A percentile compares a stretch with the other conserved stretches of the same genome.
phyloP scores from a whole-genome alignment of 345 rosid species.

The Balakata baccata region DNA sequence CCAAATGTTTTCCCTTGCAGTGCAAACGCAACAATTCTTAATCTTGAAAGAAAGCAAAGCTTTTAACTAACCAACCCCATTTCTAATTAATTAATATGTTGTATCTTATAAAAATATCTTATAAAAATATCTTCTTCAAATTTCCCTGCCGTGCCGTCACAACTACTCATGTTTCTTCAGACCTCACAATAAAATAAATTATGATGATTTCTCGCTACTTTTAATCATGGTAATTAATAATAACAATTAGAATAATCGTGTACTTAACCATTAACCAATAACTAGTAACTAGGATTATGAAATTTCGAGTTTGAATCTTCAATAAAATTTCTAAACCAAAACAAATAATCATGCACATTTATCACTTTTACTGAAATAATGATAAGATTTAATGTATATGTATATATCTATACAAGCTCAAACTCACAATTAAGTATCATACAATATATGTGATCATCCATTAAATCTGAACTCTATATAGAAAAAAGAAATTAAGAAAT shows the following conservation, averaged over 20 bases:
- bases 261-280: background rate
- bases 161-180: slow-evolving; percentile 34
- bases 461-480: background rate
- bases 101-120: slow-evolving; percentile 10
- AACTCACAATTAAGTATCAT: background rate
- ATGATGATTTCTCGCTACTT: slow-evolving; percentile 10
- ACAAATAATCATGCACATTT: too few species aligned
- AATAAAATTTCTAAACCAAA: too few species aligned
- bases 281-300: too few species aligned
- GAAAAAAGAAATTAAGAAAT: background rate
- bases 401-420: slow-evolving; percentile 14
- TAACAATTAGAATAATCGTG: background rate
- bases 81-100: slow-evolving; percentile 9
- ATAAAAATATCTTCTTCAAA: slow-evolving; percentile 15
- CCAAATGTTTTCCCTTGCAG: background rate
- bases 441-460: slow-evolving; percentile 10
- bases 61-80: slow-evolving; percentile 22
- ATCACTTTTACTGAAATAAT: background rate
- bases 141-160: slow-evolving; percentile 36
- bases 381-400: background rate
- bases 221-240: slow-evolving; percentile 9
- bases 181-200: background rate
- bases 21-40: slow-evolving; percentile 5
- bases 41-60: slow-evolving; percentile 21
- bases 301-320: too few species aligned